Percentiles rank a stretch among this genome's conserved stretches.
Evolutionary conservation across 129 eudicot species (phyloP).

Genomic region (Dittrichia graveolens): DNA sequence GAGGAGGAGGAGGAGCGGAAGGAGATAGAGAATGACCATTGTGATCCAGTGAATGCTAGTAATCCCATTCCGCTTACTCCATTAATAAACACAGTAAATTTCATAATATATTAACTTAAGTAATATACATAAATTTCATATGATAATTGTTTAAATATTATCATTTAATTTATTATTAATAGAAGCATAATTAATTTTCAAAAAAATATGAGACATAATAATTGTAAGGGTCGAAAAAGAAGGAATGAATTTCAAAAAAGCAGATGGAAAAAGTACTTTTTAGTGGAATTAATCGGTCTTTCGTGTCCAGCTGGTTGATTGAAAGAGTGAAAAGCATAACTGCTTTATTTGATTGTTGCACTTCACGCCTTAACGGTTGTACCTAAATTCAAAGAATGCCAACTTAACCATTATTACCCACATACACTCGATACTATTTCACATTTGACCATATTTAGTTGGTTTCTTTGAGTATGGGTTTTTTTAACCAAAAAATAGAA

Average conservation of each 20-base stretch:
- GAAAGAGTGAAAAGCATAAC: slow-evolving; percentile 22
- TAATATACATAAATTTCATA: background rate
- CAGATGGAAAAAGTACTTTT: slow-evolving; percentile 15
- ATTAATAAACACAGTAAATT: background rate
- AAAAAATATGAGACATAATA: slow-evolving; percentile 31
- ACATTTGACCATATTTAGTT: background rate
- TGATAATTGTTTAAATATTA: background rate
- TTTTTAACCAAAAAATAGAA: too few relatives aligned
- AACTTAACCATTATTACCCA: slow-evolving; percentile 3
- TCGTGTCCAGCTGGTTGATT: slow-evolving; percentile 29
- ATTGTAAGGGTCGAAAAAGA: slow-evolving; percentile 4
- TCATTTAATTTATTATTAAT: background rate
- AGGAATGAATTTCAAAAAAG: slow-evolving; percentile 27
- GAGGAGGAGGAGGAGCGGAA: slow-evolving; percentile 31
- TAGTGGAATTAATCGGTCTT: slow-evolving; percentile 28
- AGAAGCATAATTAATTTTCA: slow-evolving; percentile 1
- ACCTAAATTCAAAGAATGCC: slow-evolving; percentile 18
- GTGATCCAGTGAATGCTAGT: slow-evolving; percentile 15
- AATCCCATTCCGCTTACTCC: background rate
- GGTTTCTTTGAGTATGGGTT: background rate
- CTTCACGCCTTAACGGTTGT: background rate
- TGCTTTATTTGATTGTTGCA: slow-evolving; percentile 26
- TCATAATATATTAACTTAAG: background rate
- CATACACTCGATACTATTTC: slow-evolving; percentile 14
- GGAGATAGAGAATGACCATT: slow-evolving; percentile 30